phyloP scores from a whole-genome alignment of 2,329 filamentous ascomycete genomes.

The Teratosphaeriaceae sp. region DNA sequence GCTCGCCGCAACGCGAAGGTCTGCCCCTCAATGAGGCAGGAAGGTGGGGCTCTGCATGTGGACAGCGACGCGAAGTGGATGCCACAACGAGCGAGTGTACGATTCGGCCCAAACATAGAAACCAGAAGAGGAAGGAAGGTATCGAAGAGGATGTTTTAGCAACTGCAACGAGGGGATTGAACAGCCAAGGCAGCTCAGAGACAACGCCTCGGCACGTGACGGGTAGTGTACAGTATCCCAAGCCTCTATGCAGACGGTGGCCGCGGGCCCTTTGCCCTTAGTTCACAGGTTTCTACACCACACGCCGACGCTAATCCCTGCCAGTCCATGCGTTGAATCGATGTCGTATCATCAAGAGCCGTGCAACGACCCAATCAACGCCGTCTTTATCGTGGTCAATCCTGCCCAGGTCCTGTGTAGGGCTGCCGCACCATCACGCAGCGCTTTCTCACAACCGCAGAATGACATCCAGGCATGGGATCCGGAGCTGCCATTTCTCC shows the following conservation, averaged over 20 bases:
- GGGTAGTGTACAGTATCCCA: constrained; percentile 45
- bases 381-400: neutral
- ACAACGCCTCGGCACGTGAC: constrained; percentile 1
- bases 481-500: constrained; percentile 78
- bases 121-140: neutral
- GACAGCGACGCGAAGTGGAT: neutral
- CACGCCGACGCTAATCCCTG: neutral
- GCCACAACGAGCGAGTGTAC: neutral
- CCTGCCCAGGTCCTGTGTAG: constrained; percentile 55
- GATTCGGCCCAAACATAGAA: too few relatives aligned
- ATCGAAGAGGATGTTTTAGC: too few relatives aligned
- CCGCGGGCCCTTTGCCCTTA: neutral
- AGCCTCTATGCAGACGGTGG: constrained; percentile 7
- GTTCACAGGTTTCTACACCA: neutral
- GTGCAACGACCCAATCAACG: neutral
- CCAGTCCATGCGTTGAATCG: neutral
- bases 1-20: too few relatives aligned
- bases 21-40: too few relatives aligned
- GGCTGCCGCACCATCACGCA: neutral
- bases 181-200: neutral
- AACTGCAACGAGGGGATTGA: too few relatives aligned
- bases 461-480: constrained; percentile 86
- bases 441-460: constrained; percentile 41
- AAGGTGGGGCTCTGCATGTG: too few relatives aligned
- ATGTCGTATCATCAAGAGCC: neutral